Evolutionary conservation across 139 green algal genomes (phyloP), one percentile per base, ranked within the genome.

Genomic region (Limnomonas spitsbergensis): DNA sequence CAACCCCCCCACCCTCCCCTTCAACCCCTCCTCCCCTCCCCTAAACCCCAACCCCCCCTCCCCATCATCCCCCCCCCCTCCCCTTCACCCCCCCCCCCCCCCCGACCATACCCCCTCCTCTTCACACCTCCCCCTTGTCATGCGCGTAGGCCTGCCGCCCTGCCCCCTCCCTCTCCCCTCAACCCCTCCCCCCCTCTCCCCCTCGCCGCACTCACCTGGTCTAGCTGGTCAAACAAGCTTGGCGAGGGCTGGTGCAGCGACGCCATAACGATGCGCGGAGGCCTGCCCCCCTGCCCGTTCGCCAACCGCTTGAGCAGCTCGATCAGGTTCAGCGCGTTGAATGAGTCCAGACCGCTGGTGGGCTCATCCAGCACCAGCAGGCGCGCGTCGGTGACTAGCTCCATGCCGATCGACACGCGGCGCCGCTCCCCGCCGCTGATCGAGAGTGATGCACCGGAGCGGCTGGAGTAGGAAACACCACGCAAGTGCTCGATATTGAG

Each of bases 231-330:
- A 68, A 94, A 94, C 53, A 96, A 86, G n/a, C 74, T 78, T 0
- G 86, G 88, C 0, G 85, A 91, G 40, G 92, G 92, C 85, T 95
- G 91, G 88, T 96, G 92, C 40, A 95, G 79, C 3, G 89, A 91
- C 4, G 90, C 54, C 38, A 94, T 69, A n/a, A 96, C 92, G 38
- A 93, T 89, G 37, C 89, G 85, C 32, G 3, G 80, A 77, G 20
- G 78, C 38, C 36, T 74, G 69, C 2, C 40, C 6, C 68, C 32
- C 54, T 37, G 52, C n/a, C 53, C 40, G 40, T 6, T 32, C 40
- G 78, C 84, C 39, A 78, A 73, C 2, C 9, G 39, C 66, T 35
- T 73, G 40, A 83, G 53, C 3, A 79, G 91, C 37, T 40, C 24
- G 80, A 93, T 86, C 20, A 95, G 83, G 40, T 83, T 72, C 26